Base-by-base conservation (phyloP, 2,329 filamentous ascomycete genomes). In the Verticillium isaacii region DNA sequence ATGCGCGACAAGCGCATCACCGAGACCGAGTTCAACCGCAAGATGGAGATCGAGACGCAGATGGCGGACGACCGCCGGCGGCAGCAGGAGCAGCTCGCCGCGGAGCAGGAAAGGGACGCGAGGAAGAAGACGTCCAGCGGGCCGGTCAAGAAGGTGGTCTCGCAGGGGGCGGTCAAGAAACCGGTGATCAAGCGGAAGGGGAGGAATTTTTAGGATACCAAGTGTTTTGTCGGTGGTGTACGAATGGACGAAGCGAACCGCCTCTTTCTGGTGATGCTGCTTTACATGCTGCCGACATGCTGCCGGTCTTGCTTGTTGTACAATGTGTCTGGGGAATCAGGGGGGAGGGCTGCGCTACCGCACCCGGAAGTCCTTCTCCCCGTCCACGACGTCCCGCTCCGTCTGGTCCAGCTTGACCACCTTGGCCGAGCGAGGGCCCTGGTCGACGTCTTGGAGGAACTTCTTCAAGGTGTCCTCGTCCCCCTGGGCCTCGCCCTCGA, bases 41-140 rank as follows among this genome's bases (percentile, higher is more conserved):
- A 91, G 75, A 93, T 96, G 84, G 93, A 97, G 76, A 93, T 97
- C 65, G 93, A 97, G 78, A 83, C 90, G 3, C 87, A 96, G 76
- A 97, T 97, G 90, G 92, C 90, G 1, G 88, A 90, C 66, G 93
- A 97, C 72, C 92, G 92, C 73, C 85, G 85, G 62, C 78, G 81
- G 23, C 87, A 90, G 65, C 85, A 90, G 68, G 80, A 85, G 64
- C 80, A 81, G 66, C 72, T 81, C 63, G 76, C 75, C 62, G 78
- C 76, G 14, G 84, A 86, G 65, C 80, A 78, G 57, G 79, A 84
- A 63, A 77, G 75, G 63, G 70, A 71, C 19, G 67, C 70, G 56
- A 82, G 80, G 70, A 81, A 80, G 69, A 77, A 74, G 64, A 66
- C 68, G 55, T 57, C 63, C 5, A 67, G 68, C 9, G 72, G 68